Conservation (phyloP, 2,329 filamentous ascomycete species). For the Talaromyces sp. region DNA sequence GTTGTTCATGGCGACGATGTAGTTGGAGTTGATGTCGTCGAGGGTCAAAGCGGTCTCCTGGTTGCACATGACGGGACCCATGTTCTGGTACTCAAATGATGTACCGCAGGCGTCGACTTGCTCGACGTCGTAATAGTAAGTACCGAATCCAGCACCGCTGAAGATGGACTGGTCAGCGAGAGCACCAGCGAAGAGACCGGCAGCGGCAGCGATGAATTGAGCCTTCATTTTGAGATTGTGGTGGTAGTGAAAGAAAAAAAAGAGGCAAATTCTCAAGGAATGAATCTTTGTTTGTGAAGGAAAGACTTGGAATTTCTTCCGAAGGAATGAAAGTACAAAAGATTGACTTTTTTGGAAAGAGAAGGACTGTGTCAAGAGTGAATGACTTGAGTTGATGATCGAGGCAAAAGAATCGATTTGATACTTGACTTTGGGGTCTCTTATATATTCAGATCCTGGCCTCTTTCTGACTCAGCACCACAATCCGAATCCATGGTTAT, state of each 20-base stretch:
- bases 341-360: neutral
- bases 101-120: conserved; percentile 19
- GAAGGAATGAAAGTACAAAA: neutral
- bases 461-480: conserved; percentile 5
- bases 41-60: conserved; percentile 15
- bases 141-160: conserved; percentile 20
- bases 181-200: conserved; percentile 13
- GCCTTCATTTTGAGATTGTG: conserved; percentile 15
- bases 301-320: neutral
- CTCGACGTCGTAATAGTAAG: conserved; percentile 21
- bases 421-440: neutral
- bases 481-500: neutral
- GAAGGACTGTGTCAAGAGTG: conserved; percentile 8
- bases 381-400: neutral
- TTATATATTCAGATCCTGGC: conserved; percentile 5
- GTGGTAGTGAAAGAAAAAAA: neutral
- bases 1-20: conserved; percentile 23
- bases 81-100: conserved; percentile 18
- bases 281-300: neutral
- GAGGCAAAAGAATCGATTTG: neutral
- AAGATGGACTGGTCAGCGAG: conserved; percentile 6
- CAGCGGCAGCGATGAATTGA: conserved; percentile 13
- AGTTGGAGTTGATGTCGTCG: conserved; percentile 19
- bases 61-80: conserved; percentile 19
- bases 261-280: neutral